These are phyloP conservation scores for Samsoniella hepiali DNA, from an alignment of 2,329 filamentous ascomycete genomes.

Conservation along the genomic window DNA sequence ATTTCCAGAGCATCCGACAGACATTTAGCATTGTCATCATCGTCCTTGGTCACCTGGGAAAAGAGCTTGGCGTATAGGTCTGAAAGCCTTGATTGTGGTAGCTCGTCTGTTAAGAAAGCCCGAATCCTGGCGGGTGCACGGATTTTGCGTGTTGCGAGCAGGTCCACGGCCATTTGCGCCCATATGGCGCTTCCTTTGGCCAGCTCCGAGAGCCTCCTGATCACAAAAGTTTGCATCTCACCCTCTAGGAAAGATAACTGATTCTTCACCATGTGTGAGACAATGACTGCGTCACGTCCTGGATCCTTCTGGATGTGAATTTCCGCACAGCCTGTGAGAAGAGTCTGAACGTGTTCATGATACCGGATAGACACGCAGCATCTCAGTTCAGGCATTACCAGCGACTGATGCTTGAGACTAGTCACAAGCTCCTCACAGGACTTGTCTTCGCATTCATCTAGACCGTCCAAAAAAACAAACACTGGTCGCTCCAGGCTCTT, in stretches of 20 bases:
- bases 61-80: slow-evolving; percentile 22
- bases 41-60: slow-evolving; percentile 20
- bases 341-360: not conserved
- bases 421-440: not conserved
- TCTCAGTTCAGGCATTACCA: not conserved
- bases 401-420: not conserved
- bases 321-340: not conserved
- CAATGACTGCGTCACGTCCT: not conserved
- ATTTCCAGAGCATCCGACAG: slow-evolving; percentile 23
- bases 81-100: slow-evolving; percentile 12
- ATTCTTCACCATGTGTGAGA: not conserved
- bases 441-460: not conserved
- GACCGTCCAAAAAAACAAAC: slow-evolving; percentile 5
- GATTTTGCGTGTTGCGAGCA: not conserved
- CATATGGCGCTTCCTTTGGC: slow-evolving; percentile 12
- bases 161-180: not conserved
- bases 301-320: not conserved
- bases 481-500: not conserved
- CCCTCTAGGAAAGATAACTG: not conserved
- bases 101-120: not conserved
- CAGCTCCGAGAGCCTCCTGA: not conserved
- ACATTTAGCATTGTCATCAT: slow-evolving; percentile 18
- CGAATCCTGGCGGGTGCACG: not conserved
- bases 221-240: not conserved
- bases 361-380: slow-evolving; percentile 1